Conservation (phyloP, 148 eudicot species). For the Chenopodium quinoa region DNA sequence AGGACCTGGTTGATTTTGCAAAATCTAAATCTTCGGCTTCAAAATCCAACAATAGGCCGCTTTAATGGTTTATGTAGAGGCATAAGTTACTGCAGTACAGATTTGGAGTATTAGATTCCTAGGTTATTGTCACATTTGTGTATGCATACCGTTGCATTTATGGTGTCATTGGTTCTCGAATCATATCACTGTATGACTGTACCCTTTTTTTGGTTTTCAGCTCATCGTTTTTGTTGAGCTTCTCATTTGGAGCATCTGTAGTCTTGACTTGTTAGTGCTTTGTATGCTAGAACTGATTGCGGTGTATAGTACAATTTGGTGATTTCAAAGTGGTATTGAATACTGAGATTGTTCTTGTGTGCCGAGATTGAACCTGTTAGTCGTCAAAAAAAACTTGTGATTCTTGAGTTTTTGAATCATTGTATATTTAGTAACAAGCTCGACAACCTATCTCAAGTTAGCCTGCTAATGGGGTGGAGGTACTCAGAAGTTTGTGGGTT, state of each 20-base stretch:
- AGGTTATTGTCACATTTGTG: constrained; percentile 24
- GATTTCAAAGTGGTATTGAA: background rate
- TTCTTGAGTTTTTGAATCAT: background rate
- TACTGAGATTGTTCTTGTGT: background rate
- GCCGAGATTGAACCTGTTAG: background rate
- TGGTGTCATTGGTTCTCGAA: constrained; percentile 12
- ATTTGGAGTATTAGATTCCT: constrained; percentile 13
- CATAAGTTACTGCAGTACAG: constrained; percentile 25
- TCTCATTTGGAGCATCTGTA: constrained; percentile 1
- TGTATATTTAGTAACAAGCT: no score
- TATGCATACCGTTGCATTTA: background rate
- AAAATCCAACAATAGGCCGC: constrained; percentile 39
- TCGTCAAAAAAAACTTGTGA: no score
- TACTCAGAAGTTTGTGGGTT: no score
- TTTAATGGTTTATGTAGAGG: constrained; percentile 22
- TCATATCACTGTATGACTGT: constrained; percentile 4
- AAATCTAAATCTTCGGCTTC: constrained; percentile 63
- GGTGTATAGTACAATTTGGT: constrained; percentile 19
- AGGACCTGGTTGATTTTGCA: constrained; percentile 84
- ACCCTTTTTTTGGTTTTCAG: background rate
- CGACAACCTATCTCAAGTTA: no score
- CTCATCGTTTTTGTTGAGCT: background rate
- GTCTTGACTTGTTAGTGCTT: background rate
- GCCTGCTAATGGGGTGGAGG: no score
- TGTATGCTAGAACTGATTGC: background rate